Evolutionary conservation across 306 rosid species (phyloP).

Genomic region (Boehmeria nivea): DNA sequence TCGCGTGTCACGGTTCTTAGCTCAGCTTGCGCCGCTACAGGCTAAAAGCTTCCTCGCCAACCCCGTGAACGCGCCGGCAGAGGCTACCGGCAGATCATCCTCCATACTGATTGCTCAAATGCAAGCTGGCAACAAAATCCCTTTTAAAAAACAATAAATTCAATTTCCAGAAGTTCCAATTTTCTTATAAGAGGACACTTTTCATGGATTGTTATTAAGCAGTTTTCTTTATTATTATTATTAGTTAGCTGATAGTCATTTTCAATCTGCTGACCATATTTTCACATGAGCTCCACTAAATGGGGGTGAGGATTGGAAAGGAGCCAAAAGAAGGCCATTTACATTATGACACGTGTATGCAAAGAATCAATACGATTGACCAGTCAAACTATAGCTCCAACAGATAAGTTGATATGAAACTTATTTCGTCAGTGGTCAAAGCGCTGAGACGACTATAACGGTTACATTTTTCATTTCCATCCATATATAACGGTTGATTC

Average conservation of each 20-base stretch:
- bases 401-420: too few relatives aligned
- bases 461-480: too few relatives aligned
- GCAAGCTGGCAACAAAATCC: background rate
- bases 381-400: background rate
- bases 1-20: conserved; percentile 20
- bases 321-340: background rate
- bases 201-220: too few relatives aligned
- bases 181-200: too few relatives aligned
- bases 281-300: conserved; percentile 13
- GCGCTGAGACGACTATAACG: too few relatives aligned
- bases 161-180: too few relatives aligned
- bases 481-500: too few relatives aligned
- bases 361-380: background rate
- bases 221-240: too few relatives aligned
- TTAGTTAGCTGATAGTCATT: background rate
- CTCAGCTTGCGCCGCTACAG: too few relatives aligned
- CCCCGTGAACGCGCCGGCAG: conserved; percentile 2
- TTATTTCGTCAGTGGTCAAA: too few relatives aligned
- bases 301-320: conserved; percentile 8
- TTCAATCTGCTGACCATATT: background rate
- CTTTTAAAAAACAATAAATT: too few relatives aligned
- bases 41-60: conserved; percentile 8
- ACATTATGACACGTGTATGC: background rate
- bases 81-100: conserved; percentile 22
- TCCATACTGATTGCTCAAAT: conserved; percentile 28